Evolutionary conservation across 2,329 filamentous ascomycete genomes (phyloP).

Genomic region (Ophiocordyceps sinensis): DNA sequence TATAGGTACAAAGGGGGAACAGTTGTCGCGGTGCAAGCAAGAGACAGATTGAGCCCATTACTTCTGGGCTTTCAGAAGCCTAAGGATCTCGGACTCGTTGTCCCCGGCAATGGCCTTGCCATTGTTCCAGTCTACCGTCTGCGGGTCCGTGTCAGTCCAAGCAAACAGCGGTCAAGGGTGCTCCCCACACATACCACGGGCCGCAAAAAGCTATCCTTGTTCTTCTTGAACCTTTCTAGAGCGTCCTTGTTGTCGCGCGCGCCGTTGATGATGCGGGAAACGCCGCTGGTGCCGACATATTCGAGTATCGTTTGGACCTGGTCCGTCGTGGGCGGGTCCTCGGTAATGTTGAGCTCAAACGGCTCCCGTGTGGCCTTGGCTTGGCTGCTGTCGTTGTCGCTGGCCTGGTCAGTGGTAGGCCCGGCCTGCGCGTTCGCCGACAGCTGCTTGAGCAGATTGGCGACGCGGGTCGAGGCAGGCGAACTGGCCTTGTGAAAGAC

Average conservation of each 20-base stretch:
- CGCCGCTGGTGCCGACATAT: constrained; percentile 54
- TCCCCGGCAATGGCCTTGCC: constrained; percentile 67
- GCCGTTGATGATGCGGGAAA: constrained; percentile 52
- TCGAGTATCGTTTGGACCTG: constrained; percentile 75
- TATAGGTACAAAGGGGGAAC: constrained; percentile 1
- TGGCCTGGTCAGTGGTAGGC: constrained; percentile 62
- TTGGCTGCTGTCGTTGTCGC: constrained; percentile 45
- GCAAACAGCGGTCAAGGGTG: neutral
- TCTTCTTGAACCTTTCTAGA: constrained; percentile 61
- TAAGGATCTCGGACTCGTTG: constrained; percentile 78
- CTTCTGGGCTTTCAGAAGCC: constrained; percentile 51
- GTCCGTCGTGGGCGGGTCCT: constrained; percentile 63
- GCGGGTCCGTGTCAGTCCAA: neutral
- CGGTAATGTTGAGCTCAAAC: constrained; percentile 79
- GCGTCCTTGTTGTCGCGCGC: constrained; percentile 65
- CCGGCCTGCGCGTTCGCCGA: constrained; percentile 53
- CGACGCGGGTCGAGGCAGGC: constrained; percentile 57
- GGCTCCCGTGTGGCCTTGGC: constrained; percentile 40
- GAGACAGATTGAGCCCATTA: constrained; percentile 5
- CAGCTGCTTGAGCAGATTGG: constrained; percentile 66
- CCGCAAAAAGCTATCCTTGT: constrained; percentile 51
- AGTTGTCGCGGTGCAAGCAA: neutral
- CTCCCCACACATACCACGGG: constrained; percentile 52
- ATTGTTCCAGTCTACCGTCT: constrained; percentile 84
- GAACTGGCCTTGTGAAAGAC: constrained; percentile 81